Evolutionary conservation across 2,329 filamentous ascomycete species (phyloP).

Genomic region (Cucurbitaria berberidis): DNA sequence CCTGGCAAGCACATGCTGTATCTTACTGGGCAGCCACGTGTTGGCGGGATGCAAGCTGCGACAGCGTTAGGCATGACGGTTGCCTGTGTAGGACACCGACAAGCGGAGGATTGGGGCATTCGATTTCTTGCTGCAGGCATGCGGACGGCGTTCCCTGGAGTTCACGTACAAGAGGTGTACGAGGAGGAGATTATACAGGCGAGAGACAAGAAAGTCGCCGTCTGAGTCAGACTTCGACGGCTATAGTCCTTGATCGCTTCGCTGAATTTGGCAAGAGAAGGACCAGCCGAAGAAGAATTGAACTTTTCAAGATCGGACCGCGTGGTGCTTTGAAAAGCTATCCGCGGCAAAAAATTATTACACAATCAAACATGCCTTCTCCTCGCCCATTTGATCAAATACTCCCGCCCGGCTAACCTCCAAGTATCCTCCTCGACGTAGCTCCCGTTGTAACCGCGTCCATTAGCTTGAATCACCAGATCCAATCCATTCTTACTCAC

Average conservation of each 20-base stretch:
- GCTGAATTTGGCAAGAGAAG: background rate
- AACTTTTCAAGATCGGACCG: too few relatives aligned
- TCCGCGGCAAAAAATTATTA: too few relatives aligned
- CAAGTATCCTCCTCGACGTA: slow-evolving; percentile 53
- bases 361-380: slow-evolving; percentile 46
- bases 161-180: slow-evolving; percentile 43
- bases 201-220: background rate
- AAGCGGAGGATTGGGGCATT: slow-evolving; percentile 52
- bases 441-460: slow-evolving; percentile 50
- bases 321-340: too few relatives aligned
- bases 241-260: background rate
- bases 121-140: slow-evolving; percentile 38
- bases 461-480: slow-evolving; percentile 55
- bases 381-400: slow-evolving; percentile 44
- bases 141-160: slow-evolving; percentile 35
- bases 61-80: slow-evolving; percentile 41
- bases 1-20: slow-evolving; percentile 43
- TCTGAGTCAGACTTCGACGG: background rate
- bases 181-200: slow-evolving; percentile 40
- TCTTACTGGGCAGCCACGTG: slow-evolving; percentile 47
- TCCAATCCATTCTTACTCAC: slow-evolving; percentile 47
- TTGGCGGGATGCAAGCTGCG: slow-evolving; percentile 42
- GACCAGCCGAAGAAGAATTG: too few relatives aligned
- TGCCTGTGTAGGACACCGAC: slow-evolving; percentile 48
- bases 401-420: slow-evolving; percentile 52